Evolutionary conservation across 2,329 filamentous ascomycete species (phyloP).

Genomic region (Alternaria triticina): DNA sequence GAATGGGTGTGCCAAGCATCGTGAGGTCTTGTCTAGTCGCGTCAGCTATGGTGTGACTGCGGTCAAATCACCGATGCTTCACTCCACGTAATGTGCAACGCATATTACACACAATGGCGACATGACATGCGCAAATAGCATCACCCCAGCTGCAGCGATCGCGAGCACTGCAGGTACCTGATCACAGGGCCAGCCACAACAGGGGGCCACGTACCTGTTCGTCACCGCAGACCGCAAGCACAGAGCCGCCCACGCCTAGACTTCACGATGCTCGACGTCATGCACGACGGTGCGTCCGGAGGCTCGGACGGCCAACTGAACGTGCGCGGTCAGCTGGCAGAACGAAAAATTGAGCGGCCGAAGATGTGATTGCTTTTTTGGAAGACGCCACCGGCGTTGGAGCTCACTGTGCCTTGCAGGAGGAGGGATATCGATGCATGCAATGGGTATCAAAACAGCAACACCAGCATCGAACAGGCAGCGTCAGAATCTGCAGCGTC

Average conservation of each 20-base stretch:
- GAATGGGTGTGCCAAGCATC: conserved; percentile 36
- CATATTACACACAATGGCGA: conserved; percentile 29
- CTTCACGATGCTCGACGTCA: conserved; percentile 48
- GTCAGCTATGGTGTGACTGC: conserved; percentile 27
- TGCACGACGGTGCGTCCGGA: conserved; percentile 20
- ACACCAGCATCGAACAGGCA: not conserved
- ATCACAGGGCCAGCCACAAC: conserved; percentile 8
- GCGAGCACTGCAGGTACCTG: conserved; percentile 15
- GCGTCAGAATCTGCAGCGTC: conserved; percentile 4
- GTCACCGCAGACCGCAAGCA: conserved; percentile 14
- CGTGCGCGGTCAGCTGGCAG: conserved; percentile 4
- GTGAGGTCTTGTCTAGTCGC: conserved; percentile 28
- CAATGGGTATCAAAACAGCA: not conserved
- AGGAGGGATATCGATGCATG: not conserved
- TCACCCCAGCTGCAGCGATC: not conserved
- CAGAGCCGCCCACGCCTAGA: conserved; percentile 17
- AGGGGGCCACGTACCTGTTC: conserved; percentile 8
- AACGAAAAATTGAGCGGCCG: not conserved
- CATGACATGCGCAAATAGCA: conserved; percentile 16
- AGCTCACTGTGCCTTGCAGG: not conserved
- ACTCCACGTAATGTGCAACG: conserved; percentile 22
- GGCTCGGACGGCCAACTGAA: not conserved
- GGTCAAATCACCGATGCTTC: not conserved
- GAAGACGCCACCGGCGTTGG: not conserved
- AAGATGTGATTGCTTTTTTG: not conserved